A percentile compares a stretch with the other conserved stretches of the same genome.
Evolutionary conservation across 2,329 filamentous ascomycete genomes (phyloP).

Genomic region (Claviceps africana): DNA sequence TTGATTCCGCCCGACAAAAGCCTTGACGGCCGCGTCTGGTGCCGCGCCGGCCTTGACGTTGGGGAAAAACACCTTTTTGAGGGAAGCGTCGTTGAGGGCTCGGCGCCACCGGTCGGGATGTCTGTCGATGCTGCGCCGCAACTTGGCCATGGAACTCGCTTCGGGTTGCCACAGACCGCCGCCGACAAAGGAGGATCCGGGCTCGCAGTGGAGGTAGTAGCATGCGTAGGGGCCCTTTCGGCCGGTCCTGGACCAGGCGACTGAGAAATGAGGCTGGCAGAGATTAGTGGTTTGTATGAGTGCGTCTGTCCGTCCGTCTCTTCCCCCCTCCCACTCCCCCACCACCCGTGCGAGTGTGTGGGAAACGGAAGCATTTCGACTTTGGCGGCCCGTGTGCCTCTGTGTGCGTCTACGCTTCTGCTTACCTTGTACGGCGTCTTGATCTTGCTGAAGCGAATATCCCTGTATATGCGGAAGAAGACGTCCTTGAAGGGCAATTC

Average conservation of each 20-base stretch:
- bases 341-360: background rate
- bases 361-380: background rate
- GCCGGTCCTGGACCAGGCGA: constrained; percentile 76
- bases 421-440: constrained; percentile 77
- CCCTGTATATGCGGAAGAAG: constrained; percentile 76
- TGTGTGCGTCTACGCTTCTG: background rate
- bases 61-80: constrained; percentile 53
- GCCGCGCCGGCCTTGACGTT: constrained; percentile 17
- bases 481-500: constrained; percentile 78
- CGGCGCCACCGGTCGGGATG: constrained; percentile 56
- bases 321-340: no score
- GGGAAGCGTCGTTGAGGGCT: constrained; percentile 44
- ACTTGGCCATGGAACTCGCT: constrained; percentile 44
- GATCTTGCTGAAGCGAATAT: constrained; percentile 72
- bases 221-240: constrained; percentile 76
- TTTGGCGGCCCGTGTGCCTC: background rate
- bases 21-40: constrained; percentile 44
- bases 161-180: constrained; percentile 76
- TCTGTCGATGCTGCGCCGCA: constrained; percentile 64
- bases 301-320: background rate
- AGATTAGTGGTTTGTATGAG: background rate
- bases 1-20: constrained; percentile 57
- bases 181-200: constrained; percentile 57
- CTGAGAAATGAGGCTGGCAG: constrained; percentile 60
- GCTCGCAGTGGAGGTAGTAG: constrained; percentile 78